Evolutionary conservation across 306 rosid genomes (phyloP).

Genomic region (Sphenostylis stenocarpa): DNA sequence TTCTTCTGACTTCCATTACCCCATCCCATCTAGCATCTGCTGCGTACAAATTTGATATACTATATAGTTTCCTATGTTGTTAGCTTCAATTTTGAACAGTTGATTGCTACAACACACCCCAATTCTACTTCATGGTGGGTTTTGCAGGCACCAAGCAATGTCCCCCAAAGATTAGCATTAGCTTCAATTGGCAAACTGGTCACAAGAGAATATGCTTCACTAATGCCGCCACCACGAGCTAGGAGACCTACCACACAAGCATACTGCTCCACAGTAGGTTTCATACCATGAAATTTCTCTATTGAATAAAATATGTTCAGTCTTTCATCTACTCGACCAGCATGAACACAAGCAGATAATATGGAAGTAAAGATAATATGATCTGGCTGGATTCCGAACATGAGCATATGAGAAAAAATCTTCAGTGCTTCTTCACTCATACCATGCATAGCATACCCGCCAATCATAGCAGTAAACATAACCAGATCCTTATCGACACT

Average conservation of each 20-base stretch:
- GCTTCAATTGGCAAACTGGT: constrained; percentile 63
- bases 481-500: constrained; percentile 74
- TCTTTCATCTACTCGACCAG: constrained; percentile 76
- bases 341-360: constrained; percentile 85
- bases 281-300: constrained; percentile 61
- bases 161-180: constrained; percentile 80
- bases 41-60: constrained; percentile 80
- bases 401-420: constrained; percentile 66
- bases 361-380: constrained; percentile 68
- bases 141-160: constrained; percentile 81
- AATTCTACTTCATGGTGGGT: constrained; percentile 71
- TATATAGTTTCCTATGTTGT: constrained; percentile 73
- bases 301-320: constrained; percentile 69
- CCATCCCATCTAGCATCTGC: constrained; percentile 83
- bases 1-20: constrained; percentile 66
- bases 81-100: constrained; percentile 62
- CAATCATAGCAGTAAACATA: constrained; percentile 80
- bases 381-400: constrained; percentile 65
- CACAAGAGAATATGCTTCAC: constrained; percentile 70
- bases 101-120: constrained; percentile 62
- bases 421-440: constrained; percentile 72
- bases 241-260: constrained; percentile 84
- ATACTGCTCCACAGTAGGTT: constrained; percentile 82
- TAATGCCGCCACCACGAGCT: constrained; percentile 66
- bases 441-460: constrained; percentile 87